Conservation (phyloP, 257 asterid genomes). For the Leonotis leonurus region DNA sequence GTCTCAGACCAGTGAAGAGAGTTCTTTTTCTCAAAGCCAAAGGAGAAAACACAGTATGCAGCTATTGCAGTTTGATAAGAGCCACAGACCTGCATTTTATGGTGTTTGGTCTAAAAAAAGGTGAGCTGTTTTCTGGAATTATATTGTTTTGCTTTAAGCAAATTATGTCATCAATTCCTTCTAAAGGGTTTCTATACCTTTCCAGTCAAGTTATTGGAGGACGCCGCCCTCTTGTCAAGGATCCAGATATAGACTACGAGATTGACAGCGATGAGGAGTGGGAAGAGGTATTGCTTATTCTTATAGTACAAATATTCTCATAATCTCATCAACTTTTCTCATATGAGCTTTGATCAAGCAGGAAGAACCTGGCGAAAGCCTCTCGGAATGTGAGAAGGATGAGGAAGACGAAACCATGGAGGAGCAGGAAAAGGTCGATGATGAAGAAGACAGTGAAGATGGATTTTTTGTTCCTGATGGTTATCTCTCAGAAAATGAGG, state of each 20-base stretch:
- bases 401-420: conserved; percentile 52
- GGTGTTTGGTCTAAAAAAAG: conserved; percentile 70
- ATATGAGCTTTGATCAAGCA: conserved; percentile 25
- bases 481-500: conserved; percentile 86
- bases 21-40: conserved; percentile 17
- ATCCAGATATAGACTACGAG: conserved; percentile 70
- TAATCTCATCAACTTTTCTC: background rate
- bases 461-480: conserved; percentile 85
- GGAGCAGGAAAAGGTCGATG: conserved; percentile 46
- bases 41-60: conserved; percentile 25
- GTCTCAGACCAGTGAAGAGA: conserved; percentile 19
- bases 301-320: too few relatives aligned
- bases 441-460: conserved; percentile 78
- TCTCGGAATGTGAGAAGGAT: conserved; percentile 75
- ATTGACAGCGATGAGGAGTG: conserved; percentile 85
- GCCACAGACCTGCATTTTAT: conserved; percentile 74
- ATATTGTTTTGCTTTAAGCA: too few relatives aligned
- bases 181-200: too few relatives aligned
- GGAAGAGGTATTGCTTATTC: conserved; percentile 66
- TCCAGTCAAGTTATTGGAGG: conserved; percentile 52
- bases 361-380: conserved; percentile 89
- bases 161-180: too few relatives aligned
- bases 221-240: conserved; percentile 45
- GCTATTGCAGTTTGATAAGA: conserved; percentile 71
- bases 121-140: conserved; percentile 24